These are phyloP conservation scores for Bruguiera gymnorhiza DNA, from an alignment of 345 rosid genomes.

Conservation along the genomic window DNA sequence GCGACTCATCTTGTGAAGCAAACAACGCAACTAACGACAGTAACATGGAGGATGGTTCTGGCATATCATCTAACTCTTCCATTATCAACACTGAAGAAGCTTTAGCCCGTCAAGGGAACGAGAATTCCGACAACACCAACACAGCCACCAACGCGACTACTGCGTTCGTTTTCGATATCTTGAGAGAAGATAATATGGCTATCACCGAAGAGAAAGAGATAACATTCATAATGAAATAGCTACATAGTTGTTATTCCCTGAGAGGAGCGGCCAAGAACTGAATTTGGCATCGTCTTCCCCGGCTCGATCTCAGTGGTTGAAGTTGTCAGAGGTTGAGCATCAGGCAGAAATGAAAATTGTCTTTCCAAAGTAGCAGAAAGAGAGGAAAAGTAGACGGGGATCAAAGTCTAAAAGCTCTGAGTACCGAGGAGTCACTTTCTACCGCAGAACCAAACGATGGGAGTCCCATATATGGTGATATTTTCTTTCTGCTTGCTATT, in stretches of 20 bases:
- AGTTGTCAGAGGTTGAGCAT: conserved; percentile 36
- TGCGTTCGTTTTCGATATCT: conserved; percentile 41
- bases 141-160: conserved; percentile 1
- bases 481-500: neutral
- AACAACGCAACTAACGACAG: neutral
- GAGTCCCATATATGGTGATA: conserved; percentile 33
- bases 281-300: conserved; percentile 17
- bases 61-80: conserved; percentile 45
- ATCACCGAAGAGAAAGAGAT: neutral
- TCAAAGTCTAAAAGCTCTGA: conserved; percentile 35
- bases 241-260: conserved; percentile 50
- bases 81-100: conserved; percentile 37
- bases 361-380: conserved; percentile 40
- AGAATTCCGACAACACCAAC: conserved; percentile 7
- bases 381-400: conserved; percentile 29
- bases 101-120: conserved; percentile 29
- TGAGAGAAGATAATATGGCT: conserved; percentile 26
- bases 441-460: conserved; percentile 32
- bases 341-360: conserved; percentile 28
- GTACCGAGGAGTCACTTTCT: conserved; percentile 32
- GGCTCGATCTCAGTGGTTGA: conserved; percentile 39
- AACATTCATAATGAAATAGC: conserved; percentile 24
- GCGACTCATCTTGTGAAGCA: conserved; percentile 28
- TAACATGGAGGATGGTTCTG: conserved; percentile 39
- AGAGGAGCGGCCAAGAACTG: conserved; percentile 18